Conservation (phyloP, 1,284 basidiomycete species). For the Wallemia ichthyophaga region DNA sequence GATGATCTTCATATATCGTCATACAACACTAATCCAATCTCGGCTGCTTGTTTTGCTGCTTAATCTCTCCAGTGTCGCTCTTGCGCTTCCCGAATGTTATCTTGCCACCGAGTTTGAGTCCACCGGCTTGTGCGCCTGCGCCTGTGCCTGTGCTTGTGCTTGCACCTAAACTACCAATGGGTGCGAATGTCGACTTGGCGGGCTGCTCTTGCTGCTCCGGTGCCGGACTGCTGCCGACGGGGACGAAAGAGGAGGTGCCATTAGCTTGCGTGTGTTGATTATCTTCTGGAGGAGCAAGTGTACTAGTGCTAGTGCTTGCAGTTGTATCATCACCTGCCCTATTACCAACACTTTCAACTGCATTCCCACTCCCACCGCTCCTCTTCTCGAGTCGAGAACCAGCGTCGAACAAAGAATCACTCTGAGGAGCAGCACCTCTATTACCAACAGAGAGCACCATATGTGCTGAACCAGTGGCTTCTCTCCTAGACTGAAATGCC, state of each 20-base stretch:
- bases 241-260: background rate
- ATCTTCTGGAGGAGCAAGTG: no score
- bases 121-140: background rate
- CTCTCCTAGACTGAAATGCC: conserved; percentile 64
- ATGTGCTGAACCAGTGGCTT: conserved; percentile 72
- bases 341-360: no score
- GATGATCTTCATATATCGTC: no score
- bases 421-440: conserved; percentile 22
- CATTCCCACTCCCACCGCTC: background rate
- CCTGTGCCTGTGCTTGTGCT: background rate
- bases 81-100: background rate
- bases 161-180: background rate
- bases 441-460: conserved; percentile 81
- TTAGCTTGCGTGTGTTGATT: no score
- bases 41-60: background rate
- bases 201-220: background rate
- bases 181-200: background rate
- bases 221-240: background rate
- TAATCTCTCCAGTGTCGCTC: background rate
- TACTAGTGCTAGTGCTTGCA: no score
- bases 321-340: no score
- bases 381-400: background rate
- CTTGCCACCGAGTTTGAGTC: background rate
- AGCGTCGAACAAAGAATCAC: background rate
- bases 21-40: background rate